Evolutionary conservation across 805 yeast genomes (phyloP).

Genomic region (Yarrowia sp.): DNA sequence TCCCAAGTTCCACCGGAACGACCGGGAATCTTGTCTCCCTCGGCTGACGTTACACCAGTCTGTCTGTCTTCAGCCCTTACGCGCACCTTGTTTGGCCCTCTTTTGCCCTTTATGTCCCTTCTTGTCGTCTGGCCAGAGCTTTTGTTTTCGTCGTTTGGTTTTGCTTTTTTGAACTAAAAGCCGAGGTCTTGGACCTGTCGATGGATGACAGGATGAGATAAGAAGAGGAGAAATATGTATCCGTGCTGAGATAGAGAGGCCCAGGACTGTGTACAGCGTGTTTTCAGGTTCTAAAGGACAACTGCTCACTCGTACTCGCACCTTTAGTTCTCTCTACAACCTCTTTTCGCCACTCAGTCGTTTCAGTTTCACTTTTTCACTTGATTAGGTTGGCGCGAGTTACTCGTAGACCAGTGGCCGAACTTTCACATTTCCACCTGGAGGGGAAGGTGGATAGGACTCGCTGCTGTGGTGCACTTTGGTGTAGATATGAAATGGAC

Average conservation of each 20-base stretch:
- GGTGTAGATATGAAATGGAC: neutral
- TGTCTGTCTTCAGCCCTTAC: neutral
- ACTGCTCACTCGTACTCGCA: no score
- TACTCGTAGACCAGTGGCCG: neutral
- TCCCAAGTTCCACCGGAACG: conserved; percentile 11
- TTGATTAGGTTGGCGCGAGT: conserved; percentile 29
- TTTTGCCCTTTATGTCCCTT: neutral
- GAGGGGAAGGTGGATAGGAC: conserved; percentile 23
- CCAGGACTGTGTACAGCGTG: no score
- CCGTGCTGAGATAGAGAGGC: no score
- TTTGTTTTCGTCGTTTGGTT: conserved; percentile 7
- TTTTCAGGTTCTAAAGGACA: no score
- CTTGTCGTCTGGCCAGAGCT: conserved; percentile 5
- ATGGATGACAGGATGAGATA: neutral
- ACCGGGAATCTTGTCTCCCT: conserved; percentile 32
- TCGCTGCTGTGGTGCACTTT: conserved; percentile 29
- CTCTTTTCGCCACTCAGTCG: neutral
- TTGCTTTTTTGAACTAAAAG: conserved; percentile 21
- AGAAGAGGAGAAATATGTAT: neutral
- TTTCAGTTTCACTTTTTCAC: neutral
- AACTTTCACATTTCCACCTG: conserved; percentile 37
- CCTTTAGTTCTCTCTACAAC: no score
- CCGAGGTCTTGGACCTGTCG: conserved; percentile 10
- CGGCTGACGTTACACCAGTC: conserved; percentile 10
- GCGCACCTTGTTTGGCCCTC: no score